Conservation (phyloP, 768 basidiomycete genomes). For the Amanita brunnescens region DNA sequence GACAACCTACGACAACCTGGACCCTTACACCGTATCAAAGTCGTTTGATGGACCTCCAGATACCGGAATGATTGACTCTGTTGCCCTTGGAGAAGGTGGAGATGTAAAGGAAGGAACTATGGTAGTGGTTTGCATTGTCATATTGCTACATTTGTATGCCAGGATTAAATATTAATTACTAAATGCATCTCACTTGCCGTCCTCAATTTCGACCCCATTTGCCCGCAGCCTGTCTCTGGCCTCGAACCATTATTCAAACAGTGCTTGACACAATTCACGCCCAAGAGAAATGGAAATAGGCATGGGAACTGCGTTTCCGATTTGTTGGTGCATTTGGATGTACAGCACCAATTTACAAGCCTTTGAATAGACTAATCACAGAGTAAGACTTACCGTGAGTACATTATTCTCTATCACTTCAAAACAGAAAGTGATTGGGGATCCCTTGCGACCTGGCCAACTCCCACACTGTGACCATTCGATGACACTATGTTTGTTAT, state of each 20-base stretch:
- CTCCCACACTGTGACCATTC: conserved; percentile 69
- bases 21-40: no score
- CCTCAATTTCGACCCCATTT: no score
- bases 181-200: no score
- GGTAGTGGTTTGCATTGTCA: no score
- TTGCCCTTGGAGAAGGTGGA: no score
- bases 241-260: conserved; percentile 43
- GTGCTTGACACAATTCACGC: conserved; percentile 42
- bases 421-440: conserved; percentile 66
- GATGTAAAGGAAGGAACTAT: no score
- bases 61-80: no score
- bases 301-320: conserved; percentile 75
- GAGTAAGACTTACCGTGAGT: conserved; percentile 57
- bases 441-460: conserved; percentile 77
- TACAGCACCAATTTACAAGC: background rate
- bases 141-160: no score
- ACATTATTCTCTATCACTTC: conserved; percentile 41
- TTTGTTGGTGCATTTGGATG: conserved; percentile 68
- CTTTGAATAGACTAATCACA: conserved; percentile 16
- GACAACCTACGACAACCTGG: no score
- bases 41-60: no score
- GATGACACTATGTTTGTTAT: conserved; percentile 39
- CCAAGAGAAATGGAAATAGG: conserved; percentile 58
- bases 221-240: no score
- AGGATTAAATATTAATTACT: no score